phyloP scores from a whole-genome alignment of 495 filamentous ascomycete genomes.

The Thermochaetoides thermophila region DNA sequence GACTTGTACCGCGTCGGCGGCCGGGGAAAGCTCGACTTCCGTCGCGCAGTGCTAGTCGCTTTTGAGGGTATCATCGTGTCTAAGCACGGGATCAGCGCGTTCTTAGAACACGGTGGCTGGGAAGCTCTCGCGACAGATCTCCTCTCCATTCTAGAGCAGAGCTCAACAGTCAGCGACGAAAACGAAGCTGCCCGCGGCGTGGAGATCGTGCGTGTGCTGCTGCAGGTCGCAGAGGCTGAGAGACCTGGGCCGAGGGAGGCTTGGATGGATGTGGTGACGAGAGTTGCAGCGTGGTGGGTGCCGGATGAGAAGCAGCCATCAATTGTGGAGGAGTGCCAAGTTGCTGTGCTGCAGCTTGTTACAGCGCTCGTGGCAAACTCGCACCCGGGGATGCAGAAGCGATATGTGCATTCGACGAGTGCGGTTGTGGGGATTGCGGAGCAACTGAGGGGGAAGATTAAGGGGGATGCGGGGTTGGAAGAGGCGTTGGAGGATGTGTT shows the following conservation, averaged over 20 bases:
- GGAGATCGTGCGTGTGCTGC: constrained; percentile 38
- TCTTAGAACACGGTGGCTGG: constrained; percentile 33
- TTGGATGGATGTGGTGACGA: constrained; percentile 33
- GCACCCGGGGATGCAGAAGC: constrained; percentile 25
- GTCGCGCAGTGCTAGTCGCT: constrained; percentile 36
- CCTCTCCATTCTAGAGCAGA: constrained; percentile 18
- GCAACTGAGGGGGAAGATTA: constrained; percentile 16
- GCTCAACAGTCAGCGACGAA: constrained; percentile 3
- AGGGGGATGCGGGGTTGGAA: constrained; percentile 11
- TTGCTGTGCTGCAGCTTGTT: constrained; percentile 36
- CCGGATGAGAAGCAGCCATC: constrained; percentile 7
- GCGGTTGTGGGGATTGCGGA: constrained; percentile 27
- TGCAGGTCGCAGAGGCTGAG: constrained; percentile 30
- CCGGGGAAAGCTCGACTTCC: constrained; percentile 26
- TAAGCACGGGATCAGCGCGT: constrained; percentile 25
- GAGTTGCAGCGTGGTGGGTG: constrained; percentile 22
- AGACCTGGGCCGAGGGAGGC: constrained; percentile 23
- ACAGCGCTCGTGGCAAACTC: constrained; percentile 32
- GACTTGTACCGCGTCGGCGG: constrained; percentile 32
- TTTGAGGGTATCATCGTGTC: constrained; percentile 35
- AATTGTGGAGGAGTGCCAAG: constrained; percentile 29
- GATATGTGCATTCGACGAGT: constrained; percentile 28
- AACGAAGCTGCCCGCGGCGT: constrained; percentile 28
- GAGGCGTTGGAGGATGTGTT: constrained; percentile 14
- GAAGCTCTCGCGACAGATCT: constrained; percentile 31